Evolutionary conservation across 257 asterid species (phyloP), one percentile per base, ranked within the genome.

Genomic region (Eustoma russellianum): DNA sequence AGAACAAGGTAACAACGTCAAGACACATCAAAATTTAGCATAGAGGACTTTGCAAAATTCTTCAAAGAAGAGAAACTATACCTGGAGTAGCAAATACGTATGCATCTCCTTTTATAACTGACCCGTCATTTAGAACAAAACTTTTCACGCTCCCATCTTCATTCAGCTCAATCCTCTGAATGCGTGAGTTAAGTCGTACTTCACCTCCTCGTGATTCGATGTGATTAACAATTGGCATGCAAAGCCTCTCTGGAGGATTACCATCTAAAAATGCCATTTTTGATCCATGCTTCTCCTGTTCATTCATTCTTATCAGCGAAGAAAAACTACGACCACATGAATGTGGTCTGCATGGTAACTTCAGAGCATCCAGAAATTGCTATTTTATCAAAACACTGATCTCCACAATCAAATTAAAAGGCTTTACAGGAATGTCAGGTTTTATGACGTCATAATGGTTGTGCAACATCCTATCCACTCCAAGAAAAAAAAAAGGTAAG

Each of bases 221-320:
- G 59, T 92, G 97, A 57, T 92, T 78, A 45, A 73, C 95, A 51
- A 92, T 70, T 3, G 99, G 99, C 97, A 66, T 77, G 78, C 99
- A 92, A 54, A 92, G 99, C 73, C 99, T 83, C 62, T 92, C 99
- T 0, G 99, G 99, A 28, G 99, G 99, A 64, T 74, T 92, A 13
- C 99, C 99, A 65, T 92, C 99, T 80, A 92, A 77, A 71, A 92
- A 92, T 2, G 99, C 97, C 99, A 92, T 92, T 75, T 92, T 92
- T 12, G 99, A 92, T 17, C 99, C 99, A 54, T 92, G 77, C 70
- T 88, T 92, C 79, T 92, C 97, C 99, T 92, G 87, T 66, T 48
- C 24, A 62, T 18, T 48, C 48, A 24, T 38, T 38, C 12, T 7
- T 5, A 38, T 38, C 43, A 38, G 43, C 43, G 0, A 0, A 8